Conservation (phyloP, 495 filamentous ascomycete genomes). For the Glonium stellatum region DNA sequence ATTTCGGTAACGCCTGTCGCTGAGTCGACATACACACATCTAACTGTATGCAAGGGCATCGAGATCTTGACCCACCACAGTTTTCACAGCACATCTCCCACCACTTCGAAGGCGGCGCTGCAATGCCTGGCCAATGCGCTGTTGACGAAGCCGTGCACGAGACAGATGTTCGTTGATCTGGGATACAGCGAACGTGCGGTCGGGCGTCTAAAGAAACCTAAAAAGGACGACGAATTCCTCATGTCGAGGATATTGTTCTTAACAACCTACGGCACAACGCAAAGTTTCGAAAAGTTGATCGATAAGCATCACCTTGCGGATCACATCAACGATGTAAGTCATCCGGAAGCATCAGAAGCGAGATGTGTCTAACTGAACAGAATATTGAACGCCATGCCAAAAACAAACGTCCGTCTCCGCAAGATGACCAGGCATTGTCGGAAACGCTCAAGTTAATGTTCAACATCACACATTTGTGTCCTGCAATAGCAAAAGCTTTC, state of each 20-base stretch:
- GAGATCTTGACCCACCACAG: conserved; percentile 61
- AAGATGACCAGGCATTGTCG: conserved; percentile 2
- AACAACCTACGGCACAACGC: conserved; percentile 67
- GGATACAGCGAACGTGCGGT: conserved; percentile 65
- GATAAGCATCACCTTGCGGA: conserved; percentile 61
- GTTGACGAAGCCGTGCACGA: conserved; percentile 57
- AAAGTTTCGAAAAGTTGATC: conserved; percentile 60
- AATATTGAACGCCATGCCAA: conserved; percentile 61
- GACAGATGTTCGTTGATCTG: conserved; percentile 72
- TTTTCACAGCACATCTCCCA: conserved; percentile 53
- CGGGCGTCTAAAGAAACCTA: conserved; percentile 63
- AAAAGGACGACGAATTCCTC: conserved; percentile 78
- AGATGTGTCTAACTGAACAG: conserved; percentile 29
- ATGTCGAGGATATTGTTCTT: conserved; percentile 74
- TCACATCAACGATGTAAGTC: conserved; percentile 52
- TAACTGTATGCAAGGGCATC: conserved; percentile 54
- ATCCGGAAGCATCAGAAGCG: background rate
- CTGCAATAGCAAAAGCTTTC: background rate
- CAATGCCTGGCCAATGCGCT: conserved; percentile 82
- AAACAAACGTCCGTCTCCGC: conserved; percentile 8
- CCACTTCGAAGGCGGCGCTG: conserved; percentile 65
- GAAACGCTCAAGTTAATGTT: conserved; percentile 12
- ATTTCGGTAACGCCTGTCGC: conserved; percentile 10
- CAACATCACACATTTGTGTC: conserved; percentile 6
- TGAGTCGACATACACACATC: background rate